Conservation (phyloP, 164 flowering plant genomes). For the Chloranthus sessilifolius region DNA sequence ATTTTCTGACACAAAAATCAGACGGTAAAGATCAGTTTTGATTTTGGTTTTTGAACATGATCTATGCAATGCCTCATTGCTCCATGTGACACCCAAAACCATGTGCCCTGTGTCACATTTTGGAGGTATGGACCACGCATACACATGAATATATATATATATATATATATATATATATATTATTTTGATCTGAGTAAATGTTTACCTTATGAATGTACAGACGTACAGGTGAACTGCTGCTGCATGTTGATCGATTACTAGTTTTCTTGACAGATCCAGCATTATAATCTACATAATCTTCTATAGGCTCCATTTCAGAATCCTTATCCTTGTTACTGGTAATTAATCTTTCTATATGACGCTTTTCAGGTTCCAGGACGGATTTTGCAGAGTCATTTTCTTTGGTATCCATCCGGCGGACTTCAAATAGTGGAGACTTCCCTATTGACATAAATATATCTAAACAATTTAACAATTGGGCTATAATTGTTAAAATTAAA, state of each 20-base stretch:
- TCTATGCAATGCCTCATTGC: too few species aligned
- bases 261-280: slow-evolving; percentile 19
- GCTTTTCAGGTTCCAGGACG: slow-evolving; percentile 22
- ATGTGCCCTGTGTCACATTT: too few species aligned
- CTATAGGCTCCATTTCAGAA: slow-evolving; percentile 25
- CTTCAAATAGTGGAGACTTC: slow-evolving; percentile 66
- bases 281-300: slow-evolving; percentile 32
- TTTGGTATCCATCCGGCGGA: slow-evolving; percentile 52
- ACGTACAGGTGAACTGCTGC: slow-evolving; percentile 37
- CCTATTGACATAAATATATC: slow-evolving; percentile 28
- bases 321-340: slow-evolving; percentile 13
- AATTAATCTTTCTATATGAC: slow-evolving; percentile 15
- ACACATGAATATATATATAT: too few species aligned
- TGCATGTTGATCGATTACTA: slow-evolving; percentile 21
- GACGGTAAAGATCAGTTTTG: too few species aligned
- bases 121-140: too few species aligned
- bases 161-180: too few species aligned
- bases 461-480: neutral
- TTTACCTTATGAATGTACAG: slow-evolving; percentile 84
- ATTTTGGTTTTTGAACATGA: too few species aligned
- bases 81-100: too few species aligned
- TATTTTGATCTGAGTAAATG: too few species aligned
- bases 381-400: slow-evolving; percentile 23
- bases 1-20: too few species aligned
- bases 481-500: slow-evolving; percentile 4